Evolutionary conservation across 148 eudicot genomes (phyloP).

Genomic region (Vaccinium darrowii): DNA sequence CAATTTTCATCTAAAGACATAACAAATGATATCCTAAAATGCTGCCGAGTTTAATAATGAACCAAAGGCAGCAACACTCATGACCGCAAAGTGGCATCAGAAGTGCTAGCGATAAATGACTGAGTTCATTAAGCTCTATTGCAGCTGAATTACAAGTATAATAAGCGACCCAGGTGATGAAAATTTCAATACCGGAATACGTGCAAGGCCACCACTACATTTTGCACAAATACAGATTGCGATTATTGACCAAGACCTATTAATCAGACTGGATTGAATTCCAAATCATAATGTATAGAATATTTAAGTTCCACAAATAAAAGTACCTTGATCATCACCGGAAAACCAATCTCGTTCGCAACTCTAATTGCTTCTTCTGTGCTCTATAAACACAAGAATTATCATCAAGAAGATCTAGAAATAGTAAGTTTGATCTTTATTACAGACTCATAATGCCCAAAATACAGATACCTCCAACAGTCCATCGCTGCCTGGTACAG

Average conservation of each 20-base stretch:
- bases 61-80: constrained; percentile 1
- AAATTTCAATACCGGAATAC: neutral
- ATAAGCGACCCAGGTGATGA: neutral
- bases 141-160: neutral
- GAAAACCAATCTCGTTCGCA: constrained; percentile 84
- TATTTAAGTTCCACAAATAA: neutral
- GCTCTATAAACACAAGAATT: constrained; percentile 45
- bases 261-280: neutral
- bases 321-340: constrained; percentile 94
- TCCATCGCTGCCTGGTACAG: constrained; percentile 98
- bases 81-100: neutral
- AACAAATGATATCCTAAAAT: neutral
- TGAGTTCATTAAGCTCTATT: neutral
- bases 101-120: neutral
- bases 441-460: neutral
- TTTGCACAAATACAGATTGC: constrained; percentile 5
- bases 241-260: neutral
- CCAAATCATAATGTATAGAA: constrained; percentile 8
- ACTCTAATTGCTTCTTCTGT: constrained; percentile 86
- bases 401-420: neutral
- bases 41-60: neutral
- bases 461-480: constrained; percentile 64
- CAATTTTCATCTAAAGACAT: neutral
- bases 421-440: neutral
- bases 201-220: neutral